These are phyloP conservation scores for Raphanus hybrid DNA, from an alignment of 441 rosid genomes.

Conservation along the genomic window DNA sequence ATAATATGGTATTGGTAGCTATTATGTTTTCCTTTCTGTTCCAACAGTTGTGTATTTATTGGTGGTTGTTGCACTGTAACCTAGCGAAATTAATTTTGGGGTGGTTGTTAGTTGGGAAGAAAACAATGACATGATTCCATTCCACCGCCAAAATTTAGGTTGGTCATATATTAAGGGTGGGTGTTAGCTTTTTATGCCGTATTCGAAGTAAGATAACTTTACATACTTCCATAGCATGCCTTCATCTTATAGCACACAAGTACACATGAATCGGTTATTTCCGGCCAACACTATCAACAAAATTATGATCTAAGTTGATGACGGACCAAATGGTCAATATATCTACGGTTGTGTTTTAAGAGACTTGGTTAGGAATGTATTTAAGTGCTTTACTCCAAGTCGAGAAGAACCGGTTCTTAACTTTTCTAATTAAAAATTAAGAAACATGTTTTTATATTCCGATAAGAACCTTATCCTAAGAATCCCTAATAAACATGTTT, in stretches of 20 bases:
- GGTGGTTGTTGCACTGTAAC: neutral
- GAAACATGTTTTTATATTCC: no score
- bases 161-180: neutral
- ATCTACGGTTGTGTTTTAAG: neutral
- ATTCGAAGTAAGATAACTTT: neutral
- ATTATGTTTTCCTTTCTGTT: neutral
- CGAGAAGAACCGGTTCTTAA: no score
- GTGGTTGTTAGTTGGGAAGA: neutral
- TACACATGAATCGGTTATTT: neutral
- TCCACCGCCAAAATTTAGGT: slow-evolving; percentile 3
- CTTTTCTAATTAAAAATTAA: no score
- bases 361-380: slow-evolving; percentile 1
- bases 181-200: neutral
- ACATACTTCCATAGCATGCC: neutral
- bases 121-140: neutral
- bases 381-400: neutral
- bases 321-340: neutral
- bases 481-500: no score
- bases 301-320: neutral
- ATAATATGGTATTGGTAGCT: neutral
- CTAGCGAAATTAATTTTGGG: neutral
- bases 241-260: neutral
- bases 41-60: neutral
- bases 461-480: no score
- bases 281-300: neutral